Base-by-base conservation (phyloP, 305 asterid species). In the Fraxinus platypoda region DNA sequence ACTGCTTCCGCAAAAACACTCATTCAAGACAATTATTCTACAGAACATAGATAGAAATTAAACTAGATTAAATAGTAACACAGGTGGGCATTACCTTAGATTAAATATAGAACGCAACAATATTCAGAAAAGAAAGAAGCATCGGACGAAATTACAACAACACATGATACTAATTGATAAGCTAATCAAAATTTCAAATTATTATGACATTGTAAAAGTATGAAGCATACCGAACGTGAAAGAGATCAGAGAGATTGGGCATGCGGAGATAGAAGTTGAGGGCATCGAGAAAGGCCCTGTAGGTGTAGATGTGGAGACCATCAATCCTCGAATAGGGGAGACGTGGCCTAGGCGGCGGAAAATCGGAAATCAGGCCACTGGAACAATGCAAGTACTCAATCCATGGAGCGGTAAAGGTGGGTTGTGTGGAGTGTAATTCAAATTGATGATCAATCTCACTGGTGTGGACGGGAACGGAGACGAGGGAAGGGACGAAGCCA, bases 251-350 rank as follows among this genome's bases (percentile, higher is more conserved):
- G 46, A 49, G 15, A 26, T 30, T 9, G 37, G 64, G 6, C 38
- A 15, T 75, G 23, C 31, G 3, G 77, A 82, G 81, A n/a, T 66
- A 76, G 74, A 68, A 76, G 62, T 76, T 66, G 74, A 82, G 37
- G 35, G 81, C 78, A 30, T 82, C 77, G 25, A 82, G 64, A 35
- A 82, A 82, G 35, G 81, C 81, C 8, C 6, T 76, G 38, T 82
- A 82, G 17, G 81, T 82, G 25, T 9, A 43, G 59, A 82, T 43
- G 78, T 82, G 84, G 49, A 76, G 77, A n/a, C 84, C 81, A 34
- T 82, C 84, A n/a, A 82, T 82, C 3, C 33, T 38, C 17, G 81
- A 72, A 28, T 30, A 76, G 11, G 84, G 84, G 33, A 82, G 77
- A 2, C 70, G 76, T 0, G 84, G 84, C 25, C 52, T 76, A 21